A percentile compares a stretch with the other conserved stretches of the same genome.
Evolutionary conservation across 768 basidiomycete genomes (phyloP).

Genomic region (Zangia roseola): DNA sequence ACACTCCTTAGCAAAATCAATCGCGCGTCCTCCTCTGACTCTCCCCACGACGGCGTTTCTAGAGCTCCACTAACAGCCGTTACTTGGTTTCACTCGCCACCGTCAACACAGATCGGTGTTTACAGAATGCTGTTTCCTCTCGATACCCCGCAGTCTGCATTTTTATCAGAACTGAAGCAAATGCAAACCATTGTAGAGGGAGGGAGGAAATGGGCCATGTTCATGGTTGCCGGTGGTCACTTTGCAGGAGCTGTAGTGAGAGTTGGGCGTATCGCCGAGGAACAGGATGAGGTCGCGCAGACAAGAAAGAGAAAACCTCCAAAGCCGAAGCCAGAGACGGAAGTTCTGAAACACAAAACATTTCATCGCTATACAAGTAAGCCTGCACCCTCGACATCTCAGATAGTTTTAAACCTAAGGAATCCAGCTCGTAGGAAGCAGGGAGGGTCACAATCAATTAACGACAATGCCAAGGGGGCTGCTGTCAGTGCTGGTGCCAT

Average conservation of each 20-base stretch:
- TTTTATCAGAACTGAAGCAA: constrained; percentile 60
- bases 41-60: constrained; percentile 40
- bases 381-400: constrained; percentile 31
- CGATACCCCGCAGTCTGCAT: constrained; percentile 37
- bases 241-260: constrained; percentile 91
- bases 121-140: constrained; percentile 75
- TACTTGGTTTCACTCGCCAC: constrained; percentile 88
- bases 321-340: constrained; percentile 72
- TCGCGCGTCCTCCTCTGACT: constrained; percentile 43
- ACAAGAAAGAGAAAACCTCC: constrained; percentile 55
- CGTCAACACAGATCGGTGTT: constrained; percentile 85
- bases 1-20: constrained; percentile 62
- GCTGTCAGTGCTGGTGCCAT: constrained; percentile 94
- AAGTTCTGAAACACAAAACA: constrained; percentile 88
- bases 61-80: constrained; percentile 62
- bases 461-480: constrained; percentile 90
- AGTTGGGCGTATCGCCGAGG: constrained; percentile 55
- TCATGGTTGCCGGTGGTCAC: constrained; percentile 97
- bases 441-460: constrained; percentile 89
- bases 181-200: constrained; percentile 56
- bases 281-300: constrained; percentile 37
- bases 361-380: constrained; percentile 98
- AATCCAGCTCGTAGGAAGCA: constrained; percentile 90
- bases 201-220: constrained; percentile 86
- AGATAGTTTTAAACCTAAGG: constrained; percentile 6